phyloP scores from a whole-genome alignment of 2,329 filamentous ascomycete genomes.

The Ophioceras dolichostomum region DNA sequence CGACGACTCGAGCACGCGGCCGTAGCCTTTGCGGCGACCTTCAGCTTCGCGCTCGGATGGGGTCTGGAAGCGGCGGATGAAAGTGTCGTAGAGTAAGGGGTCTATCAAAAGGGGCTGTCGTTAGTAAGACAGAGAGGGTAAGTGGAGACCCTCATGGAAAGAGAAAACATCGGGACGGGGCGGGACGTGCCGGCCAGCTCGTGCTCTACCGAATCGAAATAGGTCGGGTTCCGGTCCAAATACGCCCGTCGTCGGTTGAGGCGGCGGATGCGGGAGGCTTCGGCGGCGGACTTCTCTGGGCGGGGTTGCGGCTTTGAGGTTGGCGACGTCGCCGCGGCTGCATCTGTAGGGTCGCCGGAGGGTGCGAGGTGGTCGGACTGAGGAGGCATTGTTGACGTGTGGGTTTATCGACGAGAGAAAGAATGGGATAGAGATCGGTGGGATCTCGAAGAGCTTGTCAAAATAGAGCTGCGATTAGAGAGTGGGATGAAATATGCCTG shows the following conservation, averaged over 20 bases:
- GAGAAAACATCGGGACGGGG: neutral
- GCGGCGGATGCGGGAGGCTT: conserved; percentile 35
- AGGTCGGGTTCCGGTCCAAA: conserved; percentile 58
- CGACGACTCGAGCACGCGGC: conserved; percentile 66
- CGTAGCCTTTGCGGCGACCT: conserved; percentile 63
- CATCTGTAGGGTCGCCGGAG: too few species aligned
- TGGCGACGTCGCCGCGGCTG: too few species aligned
- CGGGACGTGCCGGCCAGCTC: conserved; percentile 35
- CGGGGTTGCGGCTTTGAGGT: conserved; percentile 30
- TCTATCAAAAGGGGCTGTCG: conserved; percentile 28
- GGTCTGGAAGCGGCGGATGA: conserved; percentile 67
- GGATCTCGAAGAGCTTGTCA: too few species aligned
- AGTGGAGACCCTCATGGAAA: neutral
- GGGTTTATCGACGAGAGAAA: too few species aligned
- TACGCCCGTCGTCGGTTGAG: conserved; percentile 74
- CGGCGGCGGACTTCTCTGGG: conserved; percentile 26
- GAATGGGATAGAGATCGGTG: too few species aligned
- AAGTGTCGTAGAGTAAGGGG: conserved; percentile 69
- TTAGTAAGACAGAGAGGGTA: neutral
- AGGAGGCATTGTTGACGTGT: too few species aligned
- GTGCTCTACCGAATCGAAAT: conserved; percentile 47
- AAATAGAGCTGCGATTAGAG: too few species aligned
- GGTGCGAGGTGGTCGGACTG: too few species aligned
- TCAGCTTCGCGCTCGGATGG: conserved; percentile 62
- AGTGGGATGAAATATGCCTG: too few species aligned